These are phyloP conservation scores for Diaporthe velutina DNA, from an alignment of 2,329 filamentous ascomycete species.

Conservation along the genomic window DNA sequence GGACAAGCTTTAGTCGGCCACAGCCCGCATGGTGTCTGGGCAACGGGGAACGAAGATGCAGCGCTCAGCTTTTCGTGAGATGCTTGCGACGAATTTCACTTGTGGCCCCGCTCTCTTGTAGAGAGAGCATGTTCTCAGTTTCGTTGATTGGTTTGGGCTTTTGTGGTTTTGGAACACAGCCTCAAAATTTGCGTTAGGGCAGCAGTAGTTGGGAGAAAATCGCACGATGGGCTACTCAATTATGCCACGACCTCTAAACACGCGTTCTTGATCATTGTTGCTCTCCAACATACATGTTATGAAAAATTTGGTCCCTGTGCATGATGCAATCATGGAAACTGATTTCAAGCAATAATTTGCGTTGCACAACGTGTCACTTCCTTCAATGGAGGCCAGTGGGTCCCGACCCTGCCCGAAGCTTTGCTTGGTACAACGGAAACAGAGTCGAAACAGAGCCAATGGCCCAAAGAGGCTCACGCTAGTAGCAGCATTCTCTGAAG, in stretches of 20 bases:
- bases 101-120: background rate
- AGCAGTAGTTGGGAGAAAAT: background rate
- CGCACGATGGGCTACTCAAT: background rate
- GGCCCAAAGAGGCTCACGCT: background rate
- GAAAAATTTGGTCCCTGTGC: background rate
- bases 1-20: background rate
- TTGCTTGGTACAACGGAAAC: no score
- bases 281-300: background rate
- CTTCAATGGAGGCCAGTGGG: no score
- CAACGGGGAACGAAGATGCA: background rate
- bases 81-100: background rate
- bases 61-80: background rate
- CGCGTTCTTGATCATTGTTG: background rate
- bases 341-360: background rate
- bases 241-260: background rate
- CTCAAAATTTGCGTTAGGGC: background rate
- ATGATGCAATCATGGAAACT: background rate
- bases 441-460: no score
- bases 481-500: fast-evolving
- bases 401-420: no score
- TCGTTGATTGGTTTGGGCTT: background rate
- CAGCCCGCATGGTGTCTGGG: background rate
- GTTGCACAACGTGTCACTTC: background rate
- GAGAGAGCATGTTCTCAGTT: background rate
- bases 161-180: background rate